Percentiles rank a stretch among this genome's conserved stretches.
phyloP scores from a whole-genome alignment of 73 alveolate species.

The Paramecium sexaurelia region DNA sequence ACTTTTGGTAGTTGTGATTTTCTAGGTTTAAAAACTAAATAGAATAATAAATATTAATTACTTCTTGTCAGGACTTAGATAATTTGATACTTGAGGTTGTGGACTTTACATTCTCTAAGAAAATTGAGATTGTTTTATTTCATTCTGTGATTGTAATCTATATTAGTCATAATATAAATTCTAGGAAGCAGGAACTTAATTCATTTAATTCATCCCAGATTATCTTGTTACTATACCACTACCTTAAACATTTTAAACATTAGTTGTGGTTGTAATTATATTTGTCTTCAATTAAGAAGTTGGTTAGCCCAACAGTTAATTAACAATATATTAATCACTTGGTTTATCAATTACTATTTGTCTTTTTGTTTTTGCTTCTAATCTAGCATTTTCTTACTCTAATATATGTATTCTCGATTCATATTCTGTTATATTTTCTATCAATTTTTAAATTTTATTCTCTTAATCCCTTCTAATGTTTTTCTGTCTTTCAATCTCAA shows the following conservation, averaged over 20 bases:
- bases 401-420: conserved; percentile 44
- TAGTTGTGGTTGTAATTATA: not conserved
- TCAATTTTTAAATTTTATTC: not conserved
- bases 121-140: conserved; percentile 1
- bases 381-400: conserved; percentile 39
- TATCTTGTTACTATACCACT: not conserved
- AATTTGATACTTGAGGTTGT: not conserved
- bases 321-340: not conserved
- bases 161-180: not conserved
- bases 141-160: not conserved
- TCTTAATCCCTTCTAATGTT: conserved; percentile 26
- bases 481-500: conserved; percentile 5
- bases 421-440: not conserved
- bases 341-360: not conserved
- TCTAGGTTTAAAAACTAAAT: not conserved
- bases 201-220: not conserved
- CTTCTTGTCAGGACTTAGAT: conserved; percentile 42
- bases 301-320: not conserved
- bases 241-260: not conserved
- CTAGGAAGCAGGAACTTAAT: not conserved
- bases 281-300: not conserved
- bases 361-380: not conserved
- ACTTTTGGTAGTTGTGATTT: not conserved
- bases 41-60: not conserved
- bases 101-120: conserved; percentile 14